Evolutionary conservation across 1,284 basidiomycete genomes (phyloP).

Genomic region (Melampsora abietis-canadensis): DNA sequence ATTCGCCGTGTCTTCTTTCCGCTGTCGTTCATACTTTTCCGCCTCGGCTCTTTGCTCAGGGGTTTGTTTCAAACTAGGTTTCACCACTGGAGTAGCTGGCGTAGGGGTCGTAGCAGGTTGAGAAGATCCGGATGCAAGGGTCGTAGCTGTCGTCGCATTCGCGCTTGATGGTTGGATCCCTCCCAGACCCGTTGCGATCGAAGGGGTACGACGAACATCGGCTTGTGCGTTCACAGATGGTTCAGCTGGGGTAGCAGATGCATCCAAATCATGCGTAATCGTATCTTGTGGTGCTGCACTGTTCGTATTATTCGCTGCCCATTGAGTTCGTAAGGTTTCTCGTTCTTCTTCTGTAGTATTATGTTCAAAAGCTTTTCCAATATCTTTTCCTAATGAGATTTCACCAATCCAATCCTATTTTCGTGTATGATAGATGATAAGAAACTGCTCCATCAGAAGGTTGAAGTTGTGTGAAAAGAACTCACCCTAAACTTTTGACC

Average conservation of each 20-base stretch:
- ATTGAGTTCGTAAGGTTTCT: constrained; percentile 51
- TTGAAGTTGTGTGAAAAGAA: not conserved
- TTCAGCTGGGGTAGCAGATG: constrained; percentile 32
- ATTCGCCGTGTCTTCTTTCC: constrained; percentile 57
- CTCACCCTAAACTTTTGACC: constrained; percentile 46
- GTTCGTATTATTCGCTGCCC: constrained; percentile 46
- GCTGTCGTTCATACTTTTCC: constrained; percentile 65
- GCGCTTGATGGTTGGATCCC: constrained; percentile 28
- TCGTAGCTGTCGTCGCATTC: constrained; percentile 22
- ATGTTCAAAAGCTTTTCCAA: constrained; percentile 53
- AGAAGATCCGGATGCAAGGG: constrained; percentile 15
- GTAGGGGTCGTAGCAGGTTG: not conserved
- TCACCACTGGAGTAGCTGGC: constrained; percentile 7
- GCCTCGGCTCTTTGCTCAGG: constrained; percentile 60
- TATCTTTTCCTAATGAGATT: constrained; percentile 53
- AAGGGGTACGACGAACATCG: constrained; percentile 6
- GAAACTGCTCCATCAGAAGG: not conserved
- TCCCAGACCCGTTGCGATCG: not conserved
- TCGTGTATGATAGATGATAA: not conserved
- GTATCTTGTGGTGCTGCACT: not conserved
- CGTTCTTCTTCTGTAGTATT: constrained; percentile 54
- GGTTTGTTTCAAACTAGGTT: constrained; percentile 37
- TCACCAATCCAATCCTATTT: constrained; percentile 52
- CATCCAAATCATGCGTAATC: constrained; percentile 31
- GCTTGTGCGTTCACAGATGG: constrained; percentile 1